These are phyloP conservation scores for Rhipidocladum racemiflorum DNA, from an alignment of 176 grass and related monocot species.

Conservation along the genomic window DNA sequence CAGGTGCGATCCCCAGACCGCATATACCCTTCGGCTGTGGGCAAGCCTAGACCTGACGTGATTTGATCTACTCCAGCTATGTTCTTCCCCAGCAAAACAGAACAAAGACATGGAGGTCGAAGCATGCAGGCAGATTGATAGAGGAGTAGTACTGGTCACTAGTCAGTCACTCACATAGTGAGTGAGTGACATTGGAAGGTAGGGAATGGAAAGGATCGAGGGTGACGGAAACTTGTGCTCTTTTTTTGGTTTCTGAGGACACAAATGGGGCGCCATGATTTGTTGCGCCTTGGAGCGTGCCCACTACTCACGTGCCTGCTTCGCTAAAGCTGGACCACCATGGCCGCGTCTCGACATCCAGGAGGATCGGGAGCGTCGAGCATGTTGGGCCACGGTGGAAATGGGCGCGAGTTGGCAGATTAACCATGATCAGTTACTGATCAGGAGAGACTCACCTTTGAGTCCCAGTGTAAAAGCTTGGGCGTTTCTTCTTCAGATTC, in stretches of 20 bases:
- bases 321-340: slow-evolving; percentile 21
- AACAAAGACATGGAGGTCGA: slow-evolving; percentile 1
- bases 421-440: neutral
- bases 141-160: neutral
- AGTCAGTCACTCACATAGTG: neutral
- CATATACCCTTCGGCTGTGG: neutral
- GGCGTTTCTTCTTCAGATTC: neutral
- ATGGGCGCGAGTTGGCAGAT: neutral
- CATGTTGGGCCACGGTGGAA: neutral
- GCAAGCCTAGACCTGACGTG: neutral
- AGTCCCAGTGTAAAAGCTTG: neutral
- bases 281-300: neutral
- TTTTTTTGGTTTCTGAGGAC: neutral
- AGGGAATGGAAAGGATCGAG: neutral
- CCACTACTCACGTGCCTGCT: slow-evolving; percentile 41
- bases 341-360: slow-evolving; percentile 4
- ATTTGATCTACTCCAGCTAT: neutral
- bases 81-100: neutral
- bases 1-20: neutral
- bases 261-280: slow-evolving; percentile 13
- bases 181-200: slow-evolving; percentile 4
- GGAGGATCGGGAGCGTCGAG: neutral
- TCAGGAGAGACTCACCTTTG: neutral
- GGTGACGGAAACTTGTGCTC: neutral
- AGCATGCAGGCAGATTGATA: neutral